A percentile compares a stretch with the other conserved stretches of the same genome.
Evolutionary conservation across 495 filamentous ascomycete genomes (phyloP).

Genomic region (Friedmanniomyces simplex): DNA sequence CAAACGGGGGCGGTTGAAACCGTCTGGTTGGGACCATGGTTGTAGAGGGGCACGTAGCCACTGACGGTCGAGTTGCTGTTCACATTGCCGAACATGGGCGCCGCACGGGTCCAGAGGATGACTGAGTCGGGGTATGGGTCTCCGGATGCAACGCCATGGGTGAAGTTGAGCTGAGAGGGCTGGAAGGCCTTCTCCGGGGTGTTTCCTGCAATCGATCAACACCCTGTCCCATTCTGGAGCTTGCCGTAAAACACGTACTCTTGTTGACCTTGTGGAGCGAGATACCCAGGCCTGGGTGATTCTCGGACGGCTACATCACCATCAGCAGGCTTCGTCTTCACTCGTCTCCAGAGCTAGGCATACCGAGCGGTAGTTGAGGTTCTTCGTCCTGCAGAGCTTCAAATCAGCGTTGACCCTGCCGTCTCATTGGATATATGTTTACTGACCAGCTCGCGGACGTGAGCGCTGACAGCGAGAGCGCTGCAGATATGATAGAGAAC

Average conservation of each 20-base stretch:
- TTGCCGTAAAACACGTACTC: constrained; percentile 11
- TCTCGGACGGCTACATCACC: constrained; percentile 41
- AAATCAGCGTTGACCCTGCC: background rate
- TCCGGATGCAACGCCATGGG: constrained; percentile 59
- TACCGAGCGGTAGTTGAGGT: constrained; percentile 18
- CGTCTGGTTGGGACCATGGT: constrained; percentile 44
- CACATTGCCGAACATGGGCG: constrained; percentile 45
- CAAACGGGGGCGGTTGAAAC: constrained; percentile 50
- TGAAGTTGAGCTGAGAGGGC: constrained; percentile 47
- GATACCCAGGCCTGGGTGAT: constrained; percentile 47
- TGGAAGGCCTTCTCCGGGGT: constrained; percentile 32
- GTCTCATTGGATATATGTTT: background rate
- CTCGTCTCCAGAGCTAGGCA: background rate
- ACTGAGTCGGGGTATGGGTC: constrained; percentile 55
- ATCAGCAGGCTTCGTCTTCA: constrained; percentile 10
- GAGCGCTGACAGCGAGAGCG: constrained; percentile 3
- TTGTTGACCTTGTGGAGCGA: constrained; percentile 41
- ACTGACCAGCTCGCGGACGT: constrained; percentile 7
- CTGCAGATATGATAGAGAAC: background rate
- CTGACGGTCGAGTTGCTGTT: constrained; percentile 45
- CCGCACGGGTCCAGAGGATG: constrained; percentile 56
- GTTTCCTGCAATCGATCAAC: constrained; percentile 14
- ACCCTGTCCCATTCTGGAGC: background rate
- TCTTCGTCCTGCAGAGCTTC: constrained; percentile 6
- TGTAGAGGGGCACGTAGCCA: constrained; percentile 45